Percentiles rank a stretch among this genome's conserved stretches.
phyloP scores from a whole-genome alignment of 805 yeast genomes.

The Monosporozyma aquatica region DNA sequence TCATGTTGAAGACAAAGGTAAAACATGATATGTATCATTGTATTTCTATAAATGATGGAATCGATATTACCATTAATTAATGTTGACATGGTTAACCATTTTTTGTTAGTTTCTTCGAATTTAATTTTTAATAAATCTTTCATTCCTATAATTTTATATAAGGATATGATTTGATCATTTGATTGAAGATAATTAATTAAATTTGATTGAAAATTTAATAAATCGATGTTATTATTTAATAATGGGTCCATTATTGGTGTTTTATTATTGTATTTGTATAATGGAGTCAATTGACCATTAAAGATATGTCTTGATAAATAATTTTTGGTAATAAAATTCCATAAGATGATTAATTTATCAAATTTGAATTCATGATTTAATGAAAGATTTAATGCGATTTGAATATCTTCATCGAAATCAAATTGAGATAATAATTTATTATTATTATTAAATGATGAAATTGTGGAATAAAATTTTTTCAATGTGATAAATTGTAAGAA shows the following conservation, averaged over 20 bases:
- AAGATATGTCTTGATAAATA: slow-evolving; percentile 26
- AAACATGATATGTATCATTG: slow-evolving; percentile 17
- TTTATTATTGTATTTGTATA: too few relatives aligned
- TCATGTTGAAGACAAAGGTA: slow-evolving; percentile 24
- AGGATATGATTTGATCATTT: slow-evolving; percentile 17
- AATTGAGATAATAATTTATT: slow-evolving; percentile 11
- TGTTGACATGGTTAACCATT: slow-evolving; percentile 19
- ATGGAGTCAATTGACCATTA: slow-evolving; percentile 23
- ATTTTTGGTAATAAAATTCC: slow-evolving; percentile 25
- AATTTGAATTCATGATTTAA: slow-evolving; percentile 23
- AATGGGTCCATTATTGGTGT: slow-evolving; percentile 23
- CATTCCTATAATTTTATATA: slow-evolving; percentile 13
- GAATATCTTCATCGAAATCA: slow-evolving; percentile 25
- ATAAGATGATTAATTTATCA: slow-evolving; percentile 13
- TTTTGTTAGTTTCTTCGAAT: slow-evolving; percentile 17
- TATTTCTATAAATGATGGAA: slow-evolving; percentile 23
- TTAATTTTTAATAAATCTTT: slow-evolving; percentile 15
- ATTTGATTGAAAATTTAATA: slow-evolving; percentile 19
- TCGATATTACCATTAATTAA: slow-evolving; percentile 21
- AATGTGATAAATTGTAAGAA: slow-evolving; percentile 18
- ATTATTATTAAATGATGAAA: slow-evolving; percentile 7
- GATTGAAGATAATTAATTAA: slow-evolving; percentile 23
- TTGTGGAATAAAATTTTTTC: slow-evolving; percentile 16
- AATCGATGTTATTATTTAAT: slow-evolving; percentile 13
- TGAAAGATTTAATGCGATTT: slow-evolving; percentile 20